Percentiles rank a stretch among this genome's conserved stretches.
These are phyloP conservation scores for Coniferiporia sulphurascens DNA, from an alignment of 1,284 basidiomycete species.

Conservation along the genomic window DNA sequence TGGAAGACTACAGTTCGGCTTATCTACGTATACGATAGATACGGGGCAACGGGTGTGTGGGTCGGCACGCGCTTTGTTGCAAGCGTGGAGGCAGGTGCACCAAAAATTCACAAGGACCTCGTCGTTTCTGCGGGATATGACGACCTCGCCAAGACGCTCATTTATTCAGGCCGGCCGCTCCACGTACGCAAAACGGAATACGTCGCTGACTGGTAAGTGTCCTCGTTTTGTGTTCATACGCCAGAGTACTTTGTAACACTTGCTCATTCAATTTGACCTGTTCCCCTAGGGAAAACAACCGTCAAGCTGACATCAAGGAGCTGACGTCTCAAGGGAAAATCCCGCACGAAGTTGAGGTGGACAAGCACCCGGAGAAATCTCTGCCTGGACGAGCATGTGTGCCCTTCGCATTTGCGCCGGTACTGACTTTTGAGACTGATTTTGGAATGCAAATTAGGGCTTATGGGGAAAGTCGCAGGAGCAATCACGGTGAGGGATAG, in stretches of 20 bases:
- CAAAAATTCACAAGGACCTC: conserved; percentile 75
- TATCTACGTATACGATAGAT: conserved; percentile 31
- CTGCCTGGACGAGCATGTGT: conserved; percentile 56
- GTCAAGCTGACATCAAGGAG: conserved; percentile 53
- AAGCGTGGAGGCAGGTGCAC: conserved; percentile 75
- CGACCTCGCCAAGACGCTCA: conserved; percentile 65
- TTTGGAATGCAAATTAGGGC: conserved; percentile 40
- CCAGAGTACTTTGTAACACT: neutral
- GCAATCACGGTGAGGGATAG: conserved; percentile 54
- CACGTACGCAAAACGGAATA: conserved; percentile 77
- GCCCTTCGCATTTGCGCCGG: conserved; percentile 18
- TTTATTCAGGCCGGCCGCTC: conserved; percentile 84
- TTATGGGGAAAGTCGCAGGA: conserved; percentile 86
- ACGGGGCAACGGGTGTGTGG: conserved; percentile 83
- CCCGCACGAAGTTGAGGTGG: conserved; percentile 71
- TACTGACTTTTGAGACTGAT: neutral
- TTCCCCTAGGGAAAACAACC: conserved; percentile 49
- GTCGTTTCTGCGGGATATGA: conserved; percentile 63
- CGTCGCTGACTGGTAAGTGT: conserved; percentile 56
- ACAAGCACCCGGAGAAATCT: conserved; percentile 63
- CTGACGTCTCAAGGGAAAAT: conserved; percentile 65
- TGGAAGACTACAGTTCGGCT: neutral
- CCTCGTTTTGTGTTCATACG: neutral
- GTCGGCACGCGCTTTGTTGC: conserved; percentile 92
- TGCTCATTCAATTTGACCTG: neutral